phyloP scores from a whole-genome alignment of 345 rosid genomes.

The Salix purpurea region DNA sequence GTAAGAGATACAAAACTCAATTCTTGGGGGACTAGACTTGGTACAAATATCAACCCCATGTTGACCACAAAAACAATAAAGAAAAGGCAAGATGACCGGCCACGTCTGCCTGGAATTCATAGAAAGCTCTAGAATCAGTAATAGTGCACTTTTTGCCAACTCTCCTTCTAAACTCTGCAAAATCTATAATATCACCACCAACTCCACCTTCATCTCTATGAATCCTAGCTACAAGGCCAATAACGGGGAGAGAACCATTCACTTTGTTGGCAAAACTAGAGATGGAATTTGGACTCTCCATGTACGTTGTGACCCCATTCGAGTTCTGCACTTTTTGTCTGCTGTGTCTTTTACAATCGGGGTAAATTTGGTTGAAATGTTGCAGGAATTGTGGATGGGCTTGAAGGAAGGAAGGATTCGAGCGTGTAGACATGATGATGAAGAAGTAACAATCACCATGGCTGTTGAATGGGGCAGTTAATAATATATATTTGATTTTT shows the following conservation, averaged over 20 bases:
- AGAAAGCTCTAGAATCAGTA: constrained; percentile 80
- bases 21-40: background rate
- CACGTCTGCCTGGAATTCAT: constrained; percentile 75
- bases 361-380: constrained; percentile 14
- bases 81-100: constrained; percentile 21
- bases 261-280: constrained; percentile 64
- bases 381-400: constrained; percentile 51
- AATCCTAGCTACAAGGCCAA: constrained; percentile 85
- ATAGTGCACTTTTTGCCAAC: constrained; percentile 76
- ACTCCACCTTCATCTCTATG: constrained; percentile 90
- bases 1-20: background rate
- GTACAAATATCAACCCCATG: background rate
- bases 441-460: constrained; percentile 41
- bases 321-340: constrained; percentile 19
- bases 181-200: constrained; percentile 75
- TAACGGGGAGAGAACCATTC: constrained; percentile 78
- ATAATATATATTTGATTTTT: background rate
- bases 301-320: constrained; percentile 55
- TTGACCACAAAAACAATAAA: background rate
- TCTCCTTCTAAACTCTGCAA: constrained; percentile 90
- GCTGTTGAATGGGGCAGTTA: constrained; percentile 18
- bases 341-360: constrained; percentile 6
- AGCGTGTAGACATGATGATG: constrained; percentile 14
- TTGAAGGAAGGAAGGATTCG: constrained; percentile 40
- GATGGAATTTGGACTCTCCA: constrained; percentile 70